Evolutionary conservation across 768 basidiomycete species (phyloP).

Genomic region (Xerocomus brunneocitrinus): DNA sequence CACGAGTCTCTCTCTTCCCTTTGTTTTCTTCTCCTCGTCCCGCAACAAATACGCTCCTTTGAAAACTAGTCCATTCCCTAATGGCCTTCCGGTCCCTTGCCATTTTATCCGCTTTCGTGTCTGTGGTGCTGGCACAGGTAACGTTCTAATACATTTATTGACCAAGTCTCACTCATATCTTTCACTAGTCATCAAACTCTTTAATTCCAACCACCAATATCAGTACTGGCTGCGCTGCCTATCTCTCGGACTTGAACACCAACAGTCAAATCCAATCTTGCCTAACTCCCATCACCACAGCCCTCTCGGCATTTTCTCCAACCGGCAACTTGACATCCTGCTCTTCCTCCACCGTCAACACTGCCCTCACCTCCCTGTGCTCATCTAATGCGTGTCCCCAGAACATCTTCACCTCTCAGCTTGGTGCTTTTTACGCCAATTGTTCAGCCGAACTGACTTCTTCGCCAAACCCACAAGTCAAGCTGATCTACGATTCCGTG

Average conservation of each 20-base stretch:
- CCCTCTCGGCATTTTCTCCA: conserved; percentile 53
- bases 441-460: conserved; percentile 71
- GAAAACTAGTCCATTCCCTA: conserved; percentile 15
- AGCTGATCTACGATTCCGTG: conserved; percentile 71
- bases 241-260: conserved; percentile 58
- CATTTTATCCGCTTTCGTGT: conserved; percentile 46
- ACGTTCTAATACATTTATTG: conserved; percentile 28
- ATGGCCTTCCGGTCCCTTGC: conserved; percentile 50
- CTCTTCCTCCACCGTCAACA: conserved; percentile 42
- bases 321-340: conserved; percentile 36
- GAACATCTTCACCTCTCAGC: conserved; percentile 51
- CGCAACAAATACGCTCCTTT: conserved; percentile 5
- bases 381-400: conserved; percentile 50
- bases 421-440: conserved; percentile 63
- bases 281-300: conserved; percentile 54
- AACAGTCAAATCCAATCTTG: conserved; percentile 57
- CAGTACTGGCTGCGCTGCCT: conserved; percentile 48
- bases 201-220: conserved; percentile 67
- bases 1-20: conserved; percentile 23
- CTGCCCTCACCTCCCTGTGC: conserved; percentile 56
- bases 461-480: conserved; percentile 43
- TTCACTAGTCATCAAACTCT: conserved; percentile 34
- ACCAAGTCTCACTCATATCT: neutral
- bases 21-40: neutral
- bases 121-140: conserved; percentile 48